Percentiles rank a stretch among this genome's conserved stretches.
phyloP scores from a whole-genome alignment of 2,329 filamentous ascomycete genomes.

The Colletotrichum spaethianum region DNA sequence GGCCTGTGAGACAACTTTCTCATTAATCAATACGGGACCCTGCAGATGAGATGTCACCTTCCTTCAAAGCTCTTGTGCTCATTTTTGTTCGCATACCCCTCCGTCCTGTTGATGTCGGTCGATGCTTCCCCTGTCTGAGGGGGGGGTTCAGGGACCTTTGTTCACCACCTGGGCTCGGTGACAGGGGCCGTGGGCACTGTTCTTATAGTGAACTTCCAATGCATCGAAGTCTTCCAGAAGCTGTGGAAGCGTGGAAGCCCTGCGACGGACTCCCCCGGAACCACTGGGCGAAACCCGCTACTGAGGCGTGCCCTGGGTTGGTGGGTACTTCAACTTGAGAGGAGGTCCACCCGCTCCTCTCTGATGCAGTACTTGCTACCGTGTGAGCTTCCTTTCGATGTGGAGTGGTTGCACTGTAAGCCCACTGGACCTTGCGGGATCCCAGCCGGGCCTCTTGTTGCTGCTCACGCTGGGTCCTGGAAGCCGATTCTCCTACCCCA shows the following conservation, averaged over 20 bases:
- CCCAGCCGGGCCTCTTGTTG: slow-evolving; percentile 5
- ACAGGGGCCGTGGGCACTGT: slow-evolving; percentile 27
- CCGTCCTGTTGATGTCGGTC: neutral
- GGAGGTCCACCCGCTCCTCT: slow-evolving; percentile 6
- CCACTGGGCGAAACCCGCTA: slow-evolving; percentile 17
- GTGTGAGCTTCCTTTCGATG: neutral
- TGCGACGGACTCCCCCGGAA: slow-evolving; percentile 23
- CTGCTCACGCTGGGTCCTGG: slow-evolving; percentile 11
- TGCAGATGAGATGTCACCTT: slow-evolving; percentile 20
- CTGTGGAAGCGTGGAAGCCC: slow-evolving; percentile 35
- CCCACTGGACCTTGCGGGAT: slow-evolving; percentile 17
- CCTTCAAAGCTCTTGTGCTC: slow-evolving; percentile 6
- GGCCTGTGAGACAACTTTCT: slow-evolving; percentile 29
- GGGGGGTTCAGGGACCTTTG: slow-evolving; percentile 30
- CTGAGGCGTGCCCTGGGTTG: slow-evolving; percentile 4
- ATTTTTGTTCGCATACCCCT: slow-evolving; percentile 17
- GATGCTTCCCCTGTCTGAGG: slow-evolving; percentile 24
- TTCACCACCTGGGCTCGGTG: slow-evolving; percentile 25
- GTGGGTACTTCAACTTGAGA: slow-evolving; percentile 7
- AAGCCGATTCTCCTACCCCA: slow-evolving; percentile 6
- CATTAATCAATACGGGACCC: slow-evolving; percentile 31
- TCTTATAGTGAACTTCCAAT: slow-evolving; percentile 26
- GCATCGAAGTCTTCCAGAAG: slow-evolving; percentile 40
- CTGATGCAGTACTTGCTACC: slow-evolving; percentile 18
- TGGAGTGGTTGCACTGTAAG: slow-evolving; percentile 12